Conservation (phyloP, 352 stramenopile species). For the Pythium phragmitis region DNA sequence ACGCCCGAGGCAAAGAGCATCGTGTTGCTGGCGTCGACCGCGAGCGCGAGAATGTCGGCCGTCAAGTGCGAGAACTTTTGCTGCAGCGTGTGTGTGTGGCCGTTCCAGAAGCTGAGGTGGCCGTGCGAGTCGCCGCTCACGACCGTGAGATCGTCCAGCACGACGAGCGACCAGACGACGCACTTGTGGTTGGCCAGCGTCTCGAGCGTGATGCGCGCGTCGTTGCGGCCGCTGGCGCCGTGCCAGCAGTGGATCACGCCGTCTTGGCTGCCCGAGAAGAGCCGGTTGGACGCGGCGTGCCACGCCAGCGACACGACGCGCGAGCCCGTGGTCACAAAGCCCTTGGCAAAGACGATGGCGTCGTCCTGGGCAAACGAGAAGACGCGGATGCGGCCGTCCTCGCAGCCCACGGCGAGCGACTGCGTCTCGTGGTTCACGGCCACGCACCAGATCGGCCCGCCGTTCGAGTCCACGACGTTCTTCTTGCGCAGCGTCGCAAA, state of each 20-base stretch:
- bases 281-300: slow-evolving; percentile 61
- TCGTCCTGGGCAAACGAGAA: slow-evolving; percentile 78
- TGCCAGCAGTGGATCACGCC: slow-evolving; percentile 90
- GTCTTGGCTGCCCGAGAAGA: slow-evolving; percentile 86
- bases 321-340: slow-evolving; percentile 68
- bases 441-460: slow-evolving; percentile 88
- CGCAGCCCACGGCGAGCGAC: slow-evolving; percentile 82
- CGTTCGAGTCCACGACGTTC: slow-evolving; percentile 85
- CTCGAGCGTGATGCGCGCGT: slow-evolving; percentile 83
- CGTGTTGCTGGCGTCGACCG: slow-evolving; percentile 79
- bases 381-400: slow-evolving; percentile 89
- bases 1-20: slow-evolving; percentile 92
- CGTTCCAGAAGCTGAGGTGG: slow-evolving; percentile 93
- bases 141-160: slow-evolving; percentile 90
- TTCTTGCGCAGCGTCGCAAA: slow-evolving; percentile 66
- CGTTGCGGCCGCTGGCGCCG: slow-evolving; percentile 68
- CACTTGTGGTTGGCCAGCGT: slow-evolving; percentile 72
- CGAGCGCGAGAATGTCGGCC: slow-evolving; percentile 90
- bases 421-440: slow-evolving; percentile 55
- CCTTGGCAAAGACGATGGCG: slow-evolving; percentile 79
- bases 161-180: slow-evolving; percentile 89
- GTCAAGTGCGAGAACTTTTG: slow-evolving; percentile 92
- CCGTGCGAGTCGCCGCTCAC: slow-evolving; percentile 92
- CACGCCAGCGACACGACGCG: slow-evolving; percentile 86
- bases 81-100: slow-evolving; percentile 86